These are phyloP conservation scores for Barnettozyma siamensis DNA, from an alignment of 805 yeast species.

Conservation along the genomic window DNA sequence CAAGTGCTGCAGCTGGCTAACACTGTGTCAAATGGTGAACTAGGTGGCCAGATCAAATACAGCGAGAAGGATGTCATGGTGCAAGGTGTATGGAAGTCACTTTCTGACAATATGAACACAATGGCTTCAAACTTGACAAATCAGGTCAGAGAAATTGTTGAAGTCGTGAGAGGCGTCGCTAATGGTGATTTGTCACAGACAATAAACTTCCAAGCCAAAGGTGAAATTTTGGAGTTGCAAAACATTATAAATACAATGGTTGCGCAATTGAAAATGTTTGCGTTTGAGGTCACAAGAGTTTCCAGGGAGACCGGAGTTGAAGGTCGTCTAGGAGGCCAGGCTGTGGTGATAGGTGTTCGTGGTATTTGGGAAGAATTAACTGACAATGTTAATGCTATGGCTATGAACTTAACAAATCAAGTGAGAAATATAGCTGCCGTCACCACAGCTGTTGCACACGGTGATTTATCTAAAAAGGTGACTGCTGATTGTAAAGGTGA, in stretches of 20 bases:
- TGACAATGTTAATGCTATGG: conserved; percentile 89
- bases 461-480: conserved; percentile 79
- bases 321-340: conserved; percentile 85
- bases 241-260: conserved; percentile 87
- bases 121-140: conserved; percentile 86
- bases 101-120: conserved; percentile 78
- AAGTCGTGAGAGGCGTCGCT: conserved; percentile 89
- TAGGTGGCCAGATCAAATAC: conserved; percentile 84
- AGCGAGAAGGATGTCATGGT: conserved; percentile 46
- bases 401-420: conserved; percentile 77
- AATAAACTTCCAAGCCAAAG: conserved; percentile 85
- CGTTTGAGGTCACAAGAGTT: conserved; percentile 82
- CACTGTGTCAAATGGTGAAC: conserved; percentile 84
- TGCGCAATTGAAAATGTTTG: conserved; percentile 79
- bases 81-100: conserved; percentile 81
- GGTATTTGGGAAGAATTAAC: conserved; percentile 89
- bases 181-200: conserved; percentile 81
- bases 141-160: conserved; percentile 84
- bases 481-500: conserved; percentile 91
- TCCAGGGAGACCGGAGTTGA: conserved; percentile 89
- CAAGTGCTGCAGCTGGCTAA: conserved; percentile 73
- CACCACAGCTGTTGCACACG: conserved; percentile 83
- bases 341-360: conserved; percentile 73
- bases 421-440: conserved; percentile 86
- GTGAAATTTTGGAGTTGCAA: conserved; percentile 78